These are phyloP conservation scores for Ramaria rubella DNA, from an alignment of 768 basidiomycete species.

Conservation along the genomic window DNA sequence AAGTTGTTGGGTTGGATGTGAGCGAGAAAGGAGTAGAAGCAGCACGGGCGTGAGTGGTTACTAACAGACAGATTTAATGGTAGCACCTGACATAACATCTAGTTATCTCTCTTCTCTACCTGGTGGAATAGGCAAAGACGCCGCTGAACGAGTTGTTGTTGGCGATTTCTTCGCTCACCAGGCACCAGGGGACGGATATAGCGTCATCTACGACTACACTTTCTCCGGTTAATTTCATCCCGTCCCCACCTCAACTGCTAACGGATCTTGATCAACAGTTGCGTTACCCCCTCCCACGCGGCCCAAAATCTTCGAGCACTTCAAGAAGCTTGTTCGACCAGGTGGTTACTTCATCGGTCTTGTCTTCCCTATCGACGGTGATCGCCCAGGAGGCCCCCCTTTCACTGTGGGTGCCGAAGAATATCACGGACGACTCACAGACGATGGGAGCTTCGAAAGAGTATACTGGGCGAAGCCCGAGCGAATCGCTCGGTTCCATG, in stretches of 20 bases:
- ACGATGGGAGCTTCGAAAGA: neutral
- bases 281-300: neutral
- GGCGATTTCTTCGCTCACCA: slow-evolving; percentile 1
- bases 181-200: neutral
- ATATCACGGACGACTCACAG: neutral
- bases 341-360: neutral
- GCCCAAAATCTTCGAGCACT: neutral
- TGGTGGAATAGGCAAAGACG: neutral
- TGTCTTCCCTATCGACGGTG: neutral
- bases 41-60: neutral
- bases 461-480: slow-evolving; percentile 2
- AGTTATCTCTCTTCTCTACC: neutral
- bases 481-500: neutral
- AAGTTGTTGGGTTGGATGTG: neutral
- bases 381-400: neutral
- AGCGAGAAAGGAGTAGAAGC: slow-evolving; percentile 1
- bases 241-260: neutral
- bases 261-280: too few relatives aligned
- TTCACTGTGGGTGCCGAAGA: neutral
- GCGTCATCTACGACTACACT: neutral
- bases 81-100: neutral
- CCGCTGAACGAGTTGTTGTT: neutral
- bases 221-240: neutral
- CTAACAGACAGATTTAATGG: neutral
- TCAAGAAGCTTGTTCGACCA: neutral